Evolutionary conservation across 176 grass and related monocot genomes (phyloP), one percentile per base, ranked within the genome.

Genomic region (Oryza longistaminata): DNA sequence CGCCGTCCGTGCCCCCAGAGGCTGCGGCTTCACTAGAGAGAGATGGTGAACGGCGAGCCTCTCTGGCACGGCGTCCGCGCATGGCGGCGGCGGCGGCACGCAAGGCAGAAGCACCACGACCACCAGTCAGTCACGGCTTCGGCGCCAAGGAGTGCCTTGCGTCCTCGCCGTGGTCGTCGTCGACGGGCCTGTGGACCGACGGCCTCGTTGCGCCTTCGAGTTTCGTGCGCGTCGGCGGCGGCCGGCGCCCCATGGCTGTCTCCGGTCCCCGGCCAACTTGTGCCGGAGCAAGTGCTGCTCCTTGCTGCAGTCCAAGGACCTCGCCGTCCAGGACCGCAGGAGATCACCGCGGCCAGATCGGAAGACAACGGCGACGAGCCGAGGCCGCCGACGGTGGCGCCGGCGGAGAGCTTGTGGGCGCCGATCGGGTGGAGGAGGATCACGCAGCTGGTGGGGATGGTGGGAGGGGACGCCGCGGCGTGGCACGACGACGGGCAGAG

Each of bases 131-230:
- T 7, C 40, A 42, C 82, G 62, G 74, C 74, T 42, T 61, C 6
- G 82, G 49, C 66, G 49, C 10, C 74, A 77, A 31, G 33, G 74
- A 85, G n/a, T 9, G 40, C 40, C 64, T 10, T 9, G 40, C 40
- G n/a, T 10, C 65, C 73, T 27, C 46, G 45, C 81, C 85, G 31
- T 25, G 16, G 34, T 35, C 34, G 22, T 76, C 67, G 22, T 76
- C 35, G 83, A 89, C 29, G 29, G 29, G 29, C 39, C 80, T 91
- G 53, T 91, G 89, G 89, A 91, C 53, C 7, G 89, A 85, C 12
- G 86, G 86, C 48, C 86, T 91, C 46, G 82, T 88, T 91, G 86
- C n/a, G 92, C 89, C 49, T 91, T 91, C 49, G 92, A 94, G 78
- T 87, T 87, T 94, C 62, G 75, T 91, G 31, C 79, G 64, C 65